These are phyloP conservation scores for Peronospora belbahrii DNA, from an alignment of 352 stramenopile genomes.

Conservation along the genomic window DNA sequence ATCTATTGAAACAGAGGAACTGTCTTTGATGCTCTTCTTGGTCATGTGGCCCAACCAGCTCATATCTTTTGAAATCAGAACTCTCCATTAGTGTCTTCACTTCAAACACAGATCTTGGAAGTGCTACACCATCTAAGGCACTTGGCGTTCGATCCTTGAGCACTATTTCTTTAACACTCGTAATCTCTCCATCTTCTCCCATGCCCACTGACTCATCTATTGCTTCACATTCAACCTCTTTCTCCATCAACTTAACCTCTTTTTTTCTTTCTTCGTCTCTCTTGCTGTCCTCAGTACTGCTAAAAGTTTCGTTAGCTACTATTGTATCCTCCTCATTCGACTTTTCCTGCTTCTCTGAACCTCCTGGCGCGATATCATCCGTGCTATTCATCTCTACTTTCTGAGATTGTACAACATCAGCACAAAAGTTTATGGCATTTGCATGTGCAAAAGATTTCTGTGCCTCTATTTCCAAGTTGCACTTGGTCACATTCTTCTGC, in stretches of 20 bases:
- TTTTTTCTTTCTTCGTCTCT: constrained; percentile 2
- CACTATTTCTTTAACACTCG: constrained; percentile 10
- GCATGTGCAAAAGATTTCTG: background rate
- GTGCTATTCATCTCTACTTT: background rate
- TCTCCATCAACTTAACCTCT: constrained; percentile 2
- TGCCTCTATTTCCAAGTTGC: background rate
- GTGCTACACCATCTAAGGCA: background rate
- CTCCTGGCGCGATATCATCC: background rate
- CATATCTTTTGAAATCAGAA: background rate
- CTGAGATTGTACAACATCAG: background rate
- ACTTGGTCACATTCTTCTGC: background rate
- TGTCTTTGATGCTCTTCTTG: constrained; percentile 2
- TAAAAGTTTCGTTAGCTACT: background rate
- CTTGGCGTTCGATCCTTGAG: constrained; percentile 1
- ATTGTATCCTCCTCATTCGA: background rate
- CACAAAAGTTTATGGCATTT: background rate
- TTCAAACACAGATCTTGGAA: background rate
- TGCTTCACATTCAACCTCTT: constrained; percentile 10
- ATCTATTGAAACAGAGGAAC: background rate
- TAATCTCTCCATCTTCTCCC: constrained; percentile 6
- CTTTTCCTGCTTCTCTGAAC: constrained; percentile 3
- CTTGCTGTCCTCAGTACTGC: background rate
- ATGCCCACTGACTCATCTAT: constrained; percentile 3
- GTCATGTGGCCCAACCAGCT: background rate
- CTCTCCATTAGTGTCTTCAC: background rate